Percentiles rank a stretch among this genome's conserved stretches.
Evolutionary conservation across 768 basidiomycete species (phyloP).

Genomic region (Rhizopogon sp.): DNA sequence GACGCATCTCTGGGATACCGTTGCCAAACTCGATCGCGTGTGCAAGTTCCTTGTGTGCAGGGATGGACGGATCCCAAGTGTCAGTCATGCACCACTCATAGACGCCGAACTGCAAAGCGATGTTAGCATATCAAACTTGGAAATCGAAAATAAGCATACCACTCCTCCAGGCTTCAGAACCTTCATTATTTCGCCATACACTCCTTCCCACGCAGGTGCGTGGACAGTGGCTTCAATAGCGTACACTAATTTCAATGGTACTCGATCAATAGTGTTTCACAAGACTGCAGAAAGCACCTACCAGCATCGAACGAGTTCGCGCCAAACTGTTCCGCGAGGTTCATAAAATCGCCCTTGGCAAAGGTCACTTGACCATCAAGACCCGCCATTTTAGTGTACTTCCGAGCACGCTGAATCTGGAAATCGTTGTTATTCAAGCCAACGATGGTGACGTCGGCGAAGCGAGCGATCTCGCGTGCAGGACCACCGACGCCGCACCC

Average conservation of each 20-base stretch:
- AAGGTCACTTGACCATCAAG: slow-evolving; percentile 76
- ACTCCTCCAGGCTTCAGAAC: slow-evolving; percentile 95
- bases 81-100: slow-evolving; percentile 99
- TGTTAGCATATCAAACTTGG: not conserved
- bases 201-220: slow-evolving; percentile 92
- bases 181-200: slow-evolving; percentile 89
- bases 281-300: slow-evolving; percentile 29
- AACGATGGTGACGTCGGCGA: slow-evolving; percentile 78
- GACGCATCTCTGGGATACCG: slow-evolving; percentile 97
- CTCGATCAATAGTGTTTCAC: not conserved
- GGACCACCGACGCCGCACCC: slow-evolving; percentile 98
- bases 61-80: slow-evolving; percentile 79
- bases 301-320: slow-evolving; percentile 93
- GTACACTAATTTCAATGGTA: slow-evolving; percentile 54
- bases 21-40: slow-evolving; percentile 93
- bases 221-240: slow-evolving; percentile 98
- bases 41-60: slow-evolving; percentile 84
- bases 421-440: slow-evolving; percentile 97
- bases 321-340: slow-evolving; percentile 85
- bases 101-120: slow-evolving; percentile 72
- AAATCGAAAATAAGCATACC: slow-evolving; percentile 42
- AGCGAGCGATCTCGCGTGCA: slow-evolving; percentile 90
- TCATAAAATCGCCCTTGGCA: slow-evolving; percentile 96
- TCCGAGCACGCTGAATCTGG: slow-evolving; percentile 82
- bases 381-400: slow-evolving; percentile 74